These are phyloP conservation scores for Debaryomyces singareniensis DNA, from an alignment of 1,139 yeast species.

Conservation along the genomic window DNA sequence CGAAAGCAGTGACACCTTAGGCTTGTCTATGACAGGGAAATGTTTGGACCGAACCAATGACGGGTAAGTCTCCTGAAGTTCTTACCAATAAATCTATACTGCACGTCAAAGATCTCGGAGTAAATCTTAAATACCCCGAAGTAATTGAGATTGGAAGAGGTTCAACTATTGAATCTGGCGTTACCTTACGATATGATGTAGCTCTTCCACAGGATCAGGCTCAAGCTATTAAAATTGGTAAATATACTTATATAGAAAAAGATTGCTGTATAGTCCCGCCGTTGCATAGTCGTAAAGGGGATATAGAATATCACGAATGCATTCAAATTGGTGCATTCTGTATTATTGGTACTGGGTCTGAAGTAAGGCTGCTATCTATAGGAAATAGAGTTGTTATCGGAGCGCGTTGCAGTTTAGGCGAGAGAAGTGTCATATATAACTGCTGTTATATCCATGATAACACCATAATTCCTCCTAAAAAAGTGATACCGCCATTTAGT, in stretches of 20 bases:
- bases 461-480: slow-evolving; percentile 46
- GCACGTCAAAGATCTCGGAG: too few species aligned
- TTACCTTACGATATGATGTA: slow-evolving; percentile 17
- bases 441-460: slow-evolving; percentile 49
- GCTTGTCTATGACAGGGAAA: slow-evolving; percentile 9
- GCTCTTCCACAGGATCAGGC: slow-evolving; percentile 15
- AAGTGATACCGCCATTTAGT: slow-evolving; percentile 57
- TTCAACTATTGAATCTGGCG: slow-evolving; percentile 22
- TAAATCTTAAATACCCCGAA: too few species aligned
- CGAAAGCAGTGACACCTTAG: not conserved
- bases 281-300: slow-evolving; percentile 9
- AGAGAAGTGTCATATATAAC: slow-evolving; percentile 51
- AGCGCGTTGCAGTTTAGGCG: slow-evolving; percentile 28
- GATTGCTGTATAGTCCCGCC: slow-evolving; percentile 30
- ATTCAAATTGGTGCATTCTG: slow-evolving; percentile 55
- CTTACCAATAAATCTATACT: too few species aligned
- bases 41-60: slow-evolving; percentile 48
- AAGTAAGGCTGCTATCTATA: slow-evolving; percentile 40
- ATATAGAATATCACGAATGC: slow-evolving; percentile 15
- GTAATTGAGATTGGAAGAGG: slow-evolving; percentile 25
- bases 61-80: too few species aligned
- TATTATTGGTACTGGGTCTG: slow-evolving; percentile 39
- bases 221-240: slow-evolving; percentile 47
- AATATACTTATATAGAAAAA: slow-evolving; percentile 36
- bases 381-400: slow-evolving; percentile 58